Percentiles rank a stretch among this genome's conserved stretches.
These are phyloP conservation scores for Colletotrichum graminicola DNA, from an alignment of 2,329 filamentous ascomycete genomes.

Conservation along the genomic window DNA sequence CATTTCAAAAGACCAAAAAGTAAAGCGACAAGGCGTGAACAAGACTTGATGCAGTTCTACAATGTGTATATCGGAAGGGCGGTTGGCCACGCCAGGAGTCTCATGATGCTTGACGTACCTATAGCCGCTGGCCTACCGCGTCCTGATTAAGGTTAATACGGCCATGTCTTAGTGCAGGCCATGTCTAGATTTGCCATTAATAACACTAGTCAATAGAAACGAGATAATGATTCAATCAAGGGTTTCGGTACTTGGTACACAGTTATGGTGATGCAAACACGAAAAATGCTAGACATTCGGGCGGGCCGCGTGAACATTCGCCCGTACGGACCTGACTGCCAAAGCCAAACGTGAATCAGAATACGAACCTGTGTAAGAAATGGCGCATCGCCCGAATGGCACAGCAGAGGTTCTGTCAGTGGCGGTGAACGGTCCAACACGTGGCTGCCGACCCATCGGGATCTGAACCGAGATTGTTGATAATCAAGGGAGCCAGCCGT, in stretches of 20 bases:
- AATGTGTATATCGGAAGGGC: conserved; percentile 18
- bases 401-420: not conserved
- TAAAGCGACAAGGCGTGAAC: not conserved
- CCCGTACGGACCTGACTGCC: not conserved
- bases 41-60: not conserved
- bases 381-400: not conserved
- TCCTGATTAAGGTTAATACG: not conserved
- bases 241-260: not conserved
- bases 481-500: conserved; percentile 14
- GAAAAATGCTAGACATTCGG: not conserved
- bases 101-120: not conserved
- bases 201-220: conserved; percentile 14
- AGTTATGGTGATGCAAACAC: not conserved
- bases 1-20: not conserved
- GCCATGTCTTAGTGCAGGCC: not conserved
- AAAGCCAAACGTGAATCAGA: not conserved
- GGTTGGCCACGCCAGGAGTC: not conserved
- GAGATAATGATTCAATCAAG: conserved; percentile 15
- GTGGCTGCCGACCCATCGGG: not conserved
- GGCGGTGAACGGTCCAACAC: not conserved
- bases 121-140: not conserved
- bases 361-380: not conserved
- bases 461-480: conserved; percentile 6
- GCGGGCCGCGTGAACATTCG: not conserved
- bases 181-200: not conserved